Conservation (phyloP, 495 filamentous ascomycete genomes). For the Bryoglossum gracile region DNA sequence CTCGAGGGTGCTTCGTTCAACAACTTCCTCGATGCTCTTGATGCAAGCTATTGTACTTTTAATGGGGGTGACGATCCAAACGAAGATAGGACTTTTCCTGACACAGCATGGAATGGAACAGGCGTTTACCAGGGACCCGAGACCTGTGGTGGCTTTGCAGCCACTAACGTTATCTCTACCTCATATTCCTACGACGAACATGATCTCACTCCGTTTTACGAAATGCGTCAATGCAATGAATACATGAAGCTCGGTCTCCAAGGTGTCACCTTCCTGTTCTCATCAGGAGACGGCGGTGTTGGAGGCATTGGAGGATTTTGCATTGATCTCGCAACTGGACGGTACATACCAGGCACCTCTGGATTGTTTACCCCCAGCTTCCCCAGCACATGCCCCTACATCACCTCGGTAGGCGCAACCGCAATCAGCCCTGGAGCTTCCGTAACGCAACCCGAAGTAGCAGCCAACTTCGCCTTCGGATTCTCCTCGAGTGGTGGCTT, state of each 20-base stretch:
- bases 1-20: constrained; percentile 15
- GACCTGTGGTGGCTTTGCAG: constrained; percentile 20
- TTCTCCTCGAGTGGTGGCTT: constrained; percentile 46
- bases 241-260: constrained; percentile 37
- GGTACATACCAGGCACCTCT: constrained; percentile 9
- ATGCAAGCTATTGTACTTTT: constrained; percentile 20
- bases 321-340: constrained; percentile 7
- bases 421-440: constrained; percentile 21
- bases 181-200: constrained; percentile 20
- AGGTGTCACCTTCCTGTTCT: constrained; percentile 35
- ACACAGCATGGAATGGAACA: constrained; percentile 1
- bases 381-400: constrained; percentile 38
- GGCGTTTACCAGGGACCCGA: constrained; percentile 19
- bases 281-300: constrained; percentile 38
- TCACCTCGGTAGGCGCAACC: constrained; percentile 41
- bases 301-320: constrained; percentile 30
- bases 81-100: constrained; percentile 16
- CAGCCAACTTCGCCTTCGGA: constrained; percentile 23
- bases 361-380: constrained; percentile 31
- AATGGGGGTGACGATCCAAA: constrained; percentile 18
- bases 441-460: constrained; percentile 17
- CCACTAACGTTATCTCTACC: constrained; percentile 18
- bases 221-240: constrained; percentile 21
- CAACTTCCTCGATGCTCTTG: constrained; percentile 18
- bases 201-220: constrained; percentile 31